Percentiles rank a stretch among this genome's conserved stretches.
These are phyloP conservation scores for Cucurbitaria berberidis DNA, from an alignment of 2,329 filamentous ascomycete genomes.

Conservation along the genomic window DNA sequence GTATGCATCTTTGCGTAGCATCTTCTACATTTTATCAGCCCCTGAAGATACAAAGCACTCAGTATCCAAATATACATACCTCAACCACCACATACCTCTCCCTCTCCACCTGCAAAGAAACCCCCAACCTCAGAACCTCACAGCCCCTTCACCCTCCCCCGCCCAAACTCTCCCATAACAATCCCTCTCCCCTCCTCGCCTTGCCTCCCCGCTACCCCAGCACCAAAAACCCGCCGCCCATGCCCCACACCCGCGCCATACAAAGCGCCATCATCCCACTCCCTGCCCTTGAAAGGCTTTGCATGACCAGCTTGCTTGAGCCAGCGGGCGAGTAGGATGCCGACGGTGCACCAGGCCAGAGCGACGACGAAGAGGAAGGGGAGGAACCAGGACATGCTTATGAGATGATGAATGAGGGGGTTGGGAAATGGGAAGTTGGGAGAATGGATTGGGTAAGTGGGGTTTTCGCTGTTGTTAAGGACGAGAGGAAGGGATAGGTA, in stretches of 20 bases:
- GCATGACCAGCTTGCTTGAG: slow-evolving; percentile 24
- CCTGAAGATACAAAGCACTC: background rate
- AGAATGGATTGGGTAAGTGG: background rate
- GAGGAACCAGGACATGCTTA: slow-evolving; percentile 13
- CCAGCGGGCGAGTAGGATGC: slow-evolving; percentile 23
- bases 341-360: slow-evolving; percentile 21
- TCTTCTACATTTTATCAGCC: no score
- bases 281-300: slow-evolving; percentile 17
- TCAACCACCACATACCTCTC: no score
- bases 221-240: slow-evolving; percentile 5
- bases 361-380: slow-evolving; percentile 25
- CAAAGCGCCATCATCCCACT: slow-evolving; percentile 7
- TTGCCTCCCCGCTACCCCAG: background rate
- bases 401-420: background rate
- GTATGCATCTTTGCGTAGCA: no score
- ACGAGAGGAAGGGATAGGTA: background rate
- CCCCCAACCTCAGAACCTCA: slow-evolving; percentile 1
- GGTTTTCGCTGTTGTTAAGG: background rate
- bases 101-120: background rate
- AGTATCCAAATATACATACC: background rate
- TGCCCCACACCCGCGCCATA: slow-evolving; percentile 17
- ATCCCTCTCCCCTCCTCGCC: slow-evolving; percentile 6
- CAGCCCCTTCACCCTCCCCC: slow-evolving; percentile 25
- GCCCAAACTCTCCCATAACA: slow-evolving; percentile 17
- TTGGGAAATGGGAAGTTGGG: background rate